Percentiles rank a stretch among this genome's conserved stretches.
Conservation (phyloP, 2,329 filamentous ascomycete genomes). For the Pyricularia sp. region DNA sequence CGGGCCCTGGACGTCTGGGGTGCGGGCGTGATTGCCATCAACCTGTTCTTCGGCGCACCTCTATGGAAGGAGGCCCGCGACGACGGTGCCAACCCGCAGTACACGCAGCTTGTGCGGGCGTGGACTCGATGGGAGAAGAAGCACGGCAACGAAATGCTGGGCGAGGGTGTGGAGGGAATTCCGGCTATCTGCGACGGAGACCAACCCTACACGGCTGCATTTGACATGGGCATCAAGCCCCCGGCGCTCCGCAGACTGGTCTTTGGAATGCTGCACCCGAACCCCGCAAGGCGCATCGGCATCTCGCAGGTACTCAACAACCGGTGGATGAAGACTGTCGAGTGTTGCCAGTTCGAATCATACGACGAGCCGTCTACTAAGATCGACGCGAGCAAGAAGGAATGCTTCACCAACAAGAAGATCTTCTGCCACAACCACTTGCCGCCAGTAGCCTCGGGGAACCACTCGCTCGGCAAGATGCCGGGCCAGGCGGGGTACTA, state of each 20-base stretch:
- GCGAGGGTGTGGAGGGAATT: constrained; percentile 16
- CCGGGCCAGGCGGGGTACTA: constrained; percentile 46
- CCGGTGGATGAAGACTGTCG: constrained; percentile 63
- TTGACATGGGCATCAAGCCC: constrained; percentile 58
- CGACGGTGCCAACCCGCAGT: constrained; percentile 41
- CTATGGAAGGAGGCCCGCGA: constrained; percentile 64
- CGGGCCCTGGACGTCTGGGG: constrained; percentile 80
- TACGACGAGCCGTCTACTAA: constrained; percentile 53
- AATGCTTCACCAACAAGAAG: constrained; percentile 33
- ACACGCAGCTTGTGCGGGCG: constrained; percentile 53
- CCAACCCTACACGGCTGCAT: constrained; percentile 55
- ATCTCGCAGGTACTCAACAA: constrained; percentile 61
- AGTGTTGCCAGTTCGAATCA: constrained; percentile 69
- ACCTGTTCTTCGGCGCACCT: constrained; percentile 61
- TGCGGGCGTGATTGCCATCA: constrained; percentile 73
- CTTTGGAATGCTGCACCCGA: constrained; percentile 73
- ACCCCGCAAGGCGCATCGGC: constrained; percentile 60
- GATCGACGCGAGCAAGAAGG: constrained; percentile 54
- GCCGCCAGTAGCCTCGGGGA: constrained; percentile 33
- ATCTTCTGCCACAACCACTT: constrained; percentile 52
- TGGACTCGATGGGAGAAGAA: constrained; percentile 61
- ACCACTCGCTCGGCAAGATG: constrained; percentile 45
- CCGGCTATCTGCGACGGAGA: constrained; percentile 42
- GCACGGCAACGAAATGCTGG: constrained; percentile 24
- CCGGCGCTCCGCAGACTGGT: constrained; percentile 61